A percentile compares a stretch with the other conserved stretches of the same genome.
Evolutionary conservation across 192 early-diverging fungal species (phyloP).

Genomic region (Spinellus fusiger): DNA sequence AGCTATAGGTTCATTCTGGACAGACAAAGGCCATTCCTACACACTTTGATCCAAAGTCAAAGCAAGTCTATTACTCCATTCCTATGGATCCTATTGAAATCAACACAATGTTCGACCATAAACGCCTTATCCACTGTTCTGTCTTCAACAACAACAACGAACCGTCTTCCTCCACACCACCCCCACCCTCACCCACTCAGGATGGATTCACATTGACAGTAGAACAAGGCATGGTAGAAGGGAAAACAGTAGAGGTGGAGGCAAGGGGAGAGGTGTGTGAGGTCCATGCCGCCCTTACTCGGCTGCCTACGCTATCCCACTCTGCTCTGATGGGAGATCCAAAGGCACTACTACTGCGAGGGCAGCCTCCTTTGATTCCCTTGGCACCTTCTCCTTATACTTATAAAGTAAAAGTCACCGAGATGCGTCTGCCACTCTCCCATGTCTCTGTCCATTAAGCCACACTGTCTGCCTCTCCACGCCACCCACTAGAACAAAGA

Average conservation of each 20-base stretch:
- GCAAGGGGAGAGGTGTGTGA: conserved; percentile 12
- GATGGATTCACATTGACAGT: conserved; percentile 17
- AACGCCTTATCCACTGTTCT: conserved; percentile 19
- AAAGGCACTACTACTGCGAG: neutral
- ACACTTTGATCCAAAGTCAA: conserved; percentile 20
- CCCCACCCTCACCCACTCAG: neutral
- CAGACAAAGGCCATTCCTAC: conserved; percentile 15
- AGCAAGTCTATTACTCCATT: conserved; percentile 14
- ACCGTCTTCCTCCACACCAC: neutral
- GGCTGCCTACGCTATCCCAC: neutral
- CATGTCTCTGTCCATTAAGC: neutral
- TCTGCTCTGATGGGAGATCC: neutral
- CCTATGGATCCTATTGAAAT: conserved; percentile 24
- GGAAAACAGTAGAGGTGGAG: conserved; percentile 12
- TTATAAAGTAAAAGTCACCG: neutral
- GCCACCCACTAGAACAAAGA: too few relatives aligned
- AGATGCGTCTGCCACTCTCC: neutral
- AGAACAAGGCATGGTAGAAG: conserved; percentile 18
- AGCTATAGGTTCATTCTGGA: conserved; percentile 15
- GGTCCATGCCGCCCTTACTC: conserved; percentile 15
- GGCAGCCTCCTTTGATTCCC: neutral
- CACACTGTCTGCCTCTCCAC: too few relatives aligned
- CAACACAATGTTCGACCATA: conserved; percentile 23
- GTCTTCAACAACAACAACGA: conserved; percentile 6
- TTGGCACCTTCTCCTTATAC: neutral